Base-by-base conservation (phyloP, 75 land plant species). In the Picea glauca region DNA sequence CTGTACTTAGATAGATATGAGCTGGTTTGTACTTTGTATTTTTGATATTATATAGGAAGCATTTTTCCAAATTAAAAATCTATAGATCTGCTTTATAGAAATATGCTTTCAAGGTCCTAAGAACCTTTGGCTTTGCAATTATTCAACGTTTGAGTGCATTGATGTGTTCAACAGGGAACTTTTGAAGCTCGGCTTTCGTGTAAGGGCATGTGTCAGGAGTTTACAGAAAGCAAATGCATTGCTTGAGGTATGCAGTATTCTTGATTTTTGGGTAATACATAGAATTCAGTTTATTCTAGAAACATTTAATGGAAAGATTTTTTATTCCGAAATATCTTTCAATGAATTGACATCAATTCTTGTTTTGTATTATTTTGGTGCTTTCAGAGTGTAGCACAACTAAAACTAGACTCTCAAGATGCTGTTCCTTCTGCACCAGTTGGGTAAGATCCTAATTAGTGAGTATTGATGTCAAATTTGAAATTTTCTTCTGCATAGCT, bases 161-260 rank as follows among this genome's bases (percentile, higher is more conserved):
- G 13, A 38, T 17, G 5, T 14, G 9, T 77, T 79, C 54, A 13
- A 60, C 88, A 96, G 99, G 88, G 99, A 96, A 83, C 99, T 94
- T 82, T 56, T 94, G 50, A 92, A 91, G 81, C 89, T 92, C 61
- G 99, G 99, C 8, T 94, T 90, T 70, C 86, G 82, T 78, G 99
- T 96, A 15, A 87, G 93, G 78, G 97, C 98, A 31, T 88, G 98
- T 58, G 93, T 92, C 3, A 80, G 99, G 67, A 91, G 81, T 81
- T 64, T 78, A 58, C 89, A 88, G 78, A 89, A 83, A 84, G 99
- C 90, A 70, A 82, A 87, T 79, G n/a, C 84, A 38, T 83, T 96
- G 17, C 82, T 94, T 18, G 82, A 88, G 82, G 99, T 96, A 81
- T 46, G 82, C 58, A 30, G 38, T 85, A 11, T 46, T 70, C 74